Percentiles rank a stretch among this genome's conserved stretches.
Conservation (phyloP, 148 eudicot genomes). For the Camellia sinensis region DNA sequence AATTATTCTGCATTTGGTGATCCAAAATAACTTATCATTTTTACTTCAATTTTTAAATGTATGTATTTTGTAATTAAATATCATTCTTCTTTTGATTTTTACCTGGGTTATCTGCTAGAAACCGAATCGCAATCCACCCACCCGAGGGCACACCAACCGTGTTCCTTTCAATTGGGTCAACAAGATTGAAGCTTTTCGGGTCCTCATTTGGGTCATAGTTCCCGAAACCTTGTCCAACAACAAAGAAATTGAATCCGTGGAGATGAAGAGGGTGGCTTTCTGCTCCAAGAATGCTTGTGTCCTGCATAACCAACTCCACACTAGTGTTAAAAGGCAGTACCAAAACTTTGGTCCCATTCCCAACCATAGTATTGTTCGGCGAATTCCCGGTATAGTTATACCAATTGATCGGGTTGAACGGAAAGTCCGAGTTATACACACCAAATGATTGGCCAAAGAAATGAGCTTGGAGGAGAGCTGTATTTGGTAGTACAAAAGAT, state of each 20-base stretch:
- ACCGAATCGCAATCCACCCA: constrained; percentile 20
- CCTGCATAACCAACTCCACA: constrained; percentile 18
- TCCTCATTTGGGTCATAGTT: constrained; percentile 15
- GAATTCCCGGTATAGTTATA: constrained; percentile 14
- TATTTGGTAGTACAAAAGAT: constrained; percentile 10
- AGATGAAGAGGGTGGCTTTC: constrained; percentile 24
- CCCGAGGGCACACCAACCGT: constrained; percentile 17
- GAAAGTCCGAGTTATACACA: neutral
- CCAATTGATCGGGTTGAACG: constrained; percentile 1
- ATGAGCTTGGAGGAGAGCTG: constrained; percentile 13
- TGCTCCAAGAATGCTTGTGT: constrained; percentile 9
- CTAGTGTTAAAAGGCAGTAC: constrained; percentile 16
- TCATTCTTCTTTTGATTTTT: no score
- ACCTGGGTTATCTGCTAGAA: constrained; percentile 16
- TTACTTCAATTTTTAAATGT: no score
- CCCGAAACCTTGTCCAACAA: constrained; percentile 20
- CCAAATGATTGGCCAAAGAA: constrained; percentile 8
- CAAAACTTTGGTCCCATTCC: constrained; percentile 14
- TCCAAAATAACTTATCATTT: no score
- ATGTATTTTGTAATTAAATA: no score
- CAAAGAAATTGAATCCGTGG: constrained; percentile 19
- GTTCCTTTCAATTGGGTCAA: constrained; percentile 14
- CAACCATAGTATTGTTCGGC: constrained; percentile 14
- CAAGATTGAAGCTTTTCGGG: constrained; percentile 16
- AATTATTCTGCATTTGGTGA: no score